phyloP scores from a whole-genome alignment of 2,329 filamentous ascomycete genomes.

The Talaromyces sp. region DNA sequence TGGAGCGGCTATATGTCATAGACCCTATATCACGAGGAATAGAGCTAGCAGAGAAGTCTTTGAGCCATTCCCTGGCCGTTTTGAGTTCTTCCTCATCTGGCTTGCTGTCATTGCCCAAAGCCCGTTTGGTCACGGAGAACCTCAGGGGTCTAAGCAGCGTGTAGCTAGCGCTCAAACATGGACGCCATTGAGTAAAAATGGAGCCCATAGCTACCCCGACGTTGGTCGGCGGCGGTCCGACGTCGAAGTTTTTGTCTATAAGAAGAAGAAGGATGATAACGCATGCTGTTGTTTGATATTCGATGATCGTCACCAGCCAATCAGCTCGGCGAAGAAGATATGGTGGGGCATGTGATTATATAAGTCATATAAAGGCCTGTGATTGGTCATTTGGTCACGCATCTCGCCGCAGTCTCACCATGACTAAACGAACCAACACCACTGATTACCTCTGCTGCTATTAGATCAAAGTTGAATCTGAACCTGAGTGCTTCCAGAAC shows the following conservation, averaged over 20 bases:
- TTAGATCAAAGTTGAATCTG: not conserved
- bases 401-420: not conserved
- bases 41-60: conserved; percentile 45
- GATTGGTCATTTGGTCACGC: not conserved
- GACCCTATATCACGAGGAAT: conserved; percentile 53
- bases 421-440: not conserved
- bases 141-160: not conserved
- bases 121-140: not conserved
- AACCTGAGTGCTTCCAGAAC: not conserved
- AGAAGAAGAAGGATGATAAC: not conserved
- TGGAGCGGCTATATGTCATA: conserved; percentile 57
- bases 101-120: not conserved
- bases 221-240: not conserved
- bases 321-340: not conserved
- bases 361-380: not conserved
- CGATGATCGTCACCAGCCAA: not conserved
- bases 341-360: not conserved
- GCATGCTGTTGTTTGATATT: not conserved
- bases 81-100: conserved; percentile 27
- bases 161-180: not conserved
- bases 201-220: not conserved
- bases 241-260: not conserved
- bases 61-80: conserved; percentile 53
- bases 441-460: not conserved
- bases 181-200: not conserved